phyloP scores from a whole-genome alignment of 2,329 filamentous ascomycete species.

The Pyrenophora graminea region DNA sequence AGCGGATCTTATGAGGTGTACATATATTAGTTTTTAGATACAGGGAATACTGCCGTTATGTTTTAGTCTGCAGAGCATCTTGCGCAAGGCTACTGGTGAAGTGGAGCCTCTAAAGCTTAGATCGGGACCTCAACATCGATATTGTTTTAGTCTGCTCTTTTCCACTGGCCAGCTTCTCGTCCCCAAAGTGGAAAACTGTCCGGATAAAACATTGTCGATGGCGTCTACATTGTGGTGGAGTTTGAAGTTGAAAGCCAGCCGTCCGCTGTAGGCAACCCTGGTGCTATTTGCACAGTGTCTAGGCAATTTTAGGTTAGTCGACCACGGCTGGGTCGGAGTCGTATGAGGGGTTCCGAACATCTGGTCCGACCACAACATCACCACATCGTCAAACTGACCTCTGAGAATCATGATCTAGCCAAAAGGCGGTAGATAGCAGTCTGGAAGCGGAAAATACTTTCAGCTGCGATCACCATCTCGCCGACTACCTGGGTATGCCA shows the following conservation, averaged over 20 bases:
- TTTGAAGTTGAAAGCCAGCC: conserved; percentile 22
- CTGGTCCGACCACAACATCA: conserved; percentile 23
- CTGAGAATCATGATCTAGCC: conserved; percentile 4
- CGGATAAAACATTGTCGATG: conserved; percentile 5
- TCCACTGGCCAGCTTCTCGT: conserved; percentile 15
- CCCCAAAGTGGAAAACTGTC: neutral
- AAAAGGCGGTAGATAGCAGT: neutral
- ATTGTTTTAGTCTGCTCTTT: conserved; percentile 7
- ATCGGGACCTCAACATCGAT: conserved; percentile 7
- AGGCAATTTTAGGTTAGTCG: conserved; percentile 12
- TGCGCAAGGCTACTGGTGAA: neutral
- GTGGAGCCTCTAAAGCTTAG: neutral
- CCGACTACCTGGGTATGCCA: neutral
- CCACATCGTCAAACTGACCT: conserved; percentile 14
- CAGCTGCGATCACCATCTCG: neutral
- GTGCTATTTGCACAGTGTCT: conserved; percentile 21
- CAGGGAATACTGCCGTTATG: conserved; percentile 8
- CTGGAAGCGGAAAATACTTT: conserved; percentile 1
- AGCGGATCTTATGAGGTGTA: conserved; percentile 19
- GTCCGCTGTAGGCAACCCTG: conserved; percentile 1
- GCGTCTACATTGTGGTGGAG: neutral
- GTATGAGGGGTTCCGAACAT: conserved; percentile 33
- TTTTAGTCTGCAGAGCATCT: conserved; percentile 11
- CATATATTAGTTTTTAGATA: conserved; percentile 12
- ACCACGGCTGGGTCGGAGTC: conserved; percentile 28